These are phyloP conservation scores for Serpula lacrymans DNA, from an alignment of 768 basidiomycete genomes.

Conservation along the genomic window DNA sequence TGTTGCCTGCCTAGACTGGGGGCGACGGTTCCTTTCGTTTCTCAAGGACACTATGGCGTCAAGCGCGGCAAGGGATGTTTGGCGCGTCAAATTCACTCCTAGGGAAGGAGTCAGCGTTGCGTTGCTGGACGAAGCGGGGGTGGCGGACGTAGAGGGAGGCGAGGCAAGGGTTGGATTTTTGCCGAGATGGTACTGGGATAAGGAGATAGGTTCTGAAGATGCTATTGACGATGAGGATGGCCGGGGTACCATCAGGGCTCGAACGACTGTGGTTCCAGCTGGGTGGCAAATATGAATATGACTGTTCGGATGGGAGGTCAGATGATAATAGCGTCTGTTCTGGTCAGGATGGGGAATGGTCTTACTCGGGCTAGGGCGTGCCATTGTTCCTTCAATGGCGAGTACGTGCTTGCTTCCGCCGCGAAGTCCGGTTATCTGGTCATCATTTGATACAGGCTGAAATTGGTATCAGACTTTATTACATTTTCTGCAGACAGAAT, in stretches of 20 bases:
- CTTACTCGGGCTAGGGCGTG: no score
- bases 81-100: constrained; percentile 69
- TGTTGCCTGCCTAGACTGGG: constrained; percentile 69
- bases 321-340: no score
- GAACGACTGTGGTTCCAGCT: constrained; percentile 9
- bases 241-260: constrained; percentile 5
- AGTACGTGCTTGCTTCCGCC: no score
- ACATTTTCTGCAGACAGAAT: no score
- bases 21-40: constrained; percentile 55
- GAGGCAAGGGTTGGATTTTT: constrained; percentile 81
- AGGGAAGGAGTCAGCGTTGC: constrained; percentile 50
- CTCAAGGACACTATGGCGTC: constrained; percentile 37
- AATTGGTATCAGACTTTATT: background rate
- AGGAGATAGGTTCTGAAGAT: constrained; percentile 6
- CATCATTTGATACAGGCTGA: no score
- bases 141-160: constrained; percentile 56
- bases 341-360: no score
- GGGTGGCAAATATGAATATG: constrained; percentile 24
- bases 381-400: no score
- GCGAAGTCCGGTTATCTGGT: constrained; percentile 17
- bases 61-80: constrained; percentile 42
- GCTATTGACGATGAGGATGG: constrained; percentile 6
- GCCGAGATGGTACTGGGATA: constrained; percentile 65
- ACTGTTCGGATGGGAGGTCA: no score
- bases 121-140: constrained; percentile 44